Evolutionary conservation across 2,329 filamentous ascomycete genomes (phyloP), one percentile per base, ranked within the genome.

Genomic region (Ceratocystis variospora): DNA sequence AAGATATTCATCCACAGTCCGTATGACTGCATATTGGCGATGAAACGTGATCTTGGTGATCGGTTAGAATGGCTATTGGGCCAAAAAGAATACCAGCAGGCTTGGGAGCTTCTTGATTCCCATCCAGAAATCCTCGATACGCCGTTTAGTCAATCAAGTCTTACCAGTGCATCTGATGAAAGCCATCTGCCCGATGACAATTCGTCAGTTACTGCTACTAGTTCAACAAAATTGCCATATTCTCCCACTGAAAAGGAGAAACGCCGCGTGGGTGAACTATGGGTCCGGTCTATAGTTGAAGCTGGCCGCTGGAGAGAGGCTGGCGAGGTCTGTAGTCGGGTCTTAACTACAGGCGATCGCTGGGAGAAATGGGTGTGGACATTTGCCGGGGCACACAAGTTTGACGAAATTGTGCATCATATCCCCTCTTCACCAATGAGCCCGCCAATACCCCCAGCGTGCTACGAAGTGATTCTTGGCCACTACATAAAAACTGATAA

Each of bases 341-440:
- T 96, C 0, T 79, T 99, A 0, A 85, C 85, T 55, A 90, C 87
- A 0, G 85, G 90, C 0, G 81, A 87, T 61, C 80, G 87, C 70
- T 99, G 94, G 94, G 92, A 97, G 76, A 90, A 95, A 71, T 97
- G 93, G 91, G 88, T 95, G 4, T 95, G 89, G 84, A 87, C 84
- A 0, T 99, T 99, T 76, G 90, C 91, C 6, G 87, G 90, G 50
- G 88, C 89, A 1, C 83, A 89, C 69, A 90, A 86, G 72, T 90
- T 96, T 71, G 90, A 96, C 73, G 92, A 96, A 71, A 96, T 99
- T 68, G 88, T 89, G 4, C 82, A 88, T 45, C 86, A 88, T 71
- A 89, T 99, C 37, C 94, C 94, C 0, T 85, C 83, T 0, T 82
- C 86, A 64, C 84, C 86, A n/a, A 81, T 95, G 73, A 83, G 83